Conservation (phyloP, 768 basidiomycete species). For the Trametes punicea region DNA sequence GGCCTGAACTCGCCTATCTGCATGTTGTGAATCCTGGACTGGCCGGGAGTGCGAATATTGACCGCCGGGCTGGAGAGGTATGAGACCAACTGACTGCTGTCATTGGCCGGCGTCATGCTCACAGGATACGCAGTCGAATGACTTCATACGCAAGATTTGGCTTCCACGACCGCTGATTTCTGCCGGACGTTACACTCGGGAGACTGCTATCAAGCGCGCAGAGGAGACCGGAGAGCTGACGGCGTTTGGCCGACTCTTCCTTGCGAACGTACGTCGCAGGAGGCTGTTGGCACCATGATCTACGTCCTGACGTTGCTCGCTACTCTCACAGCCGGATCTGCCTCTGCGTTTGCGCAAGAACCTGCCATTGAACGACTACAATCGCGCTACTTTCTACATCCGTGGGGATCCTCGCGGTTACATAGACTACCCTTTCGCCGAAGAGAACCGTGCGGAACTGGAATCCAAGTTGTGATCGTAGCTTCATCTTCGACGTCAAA, state of each 20-base stretch:
- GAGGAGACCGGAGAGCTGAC: constrained; percentile 20
- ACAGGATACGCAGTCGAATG: constrained; percentile 5
- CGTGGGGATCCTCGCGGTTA: constrained; percentile 14
- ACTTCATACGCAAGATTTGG: constrained; percentile 22
- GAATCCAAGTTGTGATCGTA: too few relatives aligned
- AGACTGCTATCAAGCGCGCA: constrained; percentile 19
- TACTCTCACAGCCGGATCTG: background rate
- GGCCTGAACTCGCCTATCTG: constrained; percentile 41
- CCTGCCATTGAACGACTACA: constrained; percentile 2
- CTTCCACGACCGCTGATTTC: constrained; percentile 10
- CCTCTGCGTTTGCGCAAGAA: constrained; percentile 12
- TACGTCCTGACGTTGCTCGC: constrained; percentile 6
- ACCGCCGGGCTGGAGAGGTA: constrained; percentile 6
- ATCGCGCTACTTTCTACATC: constrained; percentile 4
- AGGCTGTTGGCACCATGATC: background rate
- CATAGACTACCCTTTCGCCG: constrained; percentile 21
- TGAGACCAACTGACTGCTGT: too few relatives aligned
- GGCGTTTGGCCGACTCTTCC: constrained; percentile 27
- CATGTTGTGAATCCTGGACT: constrained; percentile 32
- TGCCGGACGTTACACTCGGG: constrained; percentile 23
- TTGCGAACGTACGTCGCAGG: constrained; percentile 27
- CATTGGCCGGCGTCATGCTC: too few relatives aligned
- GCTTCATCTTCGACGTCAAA: too few relatives aligned
- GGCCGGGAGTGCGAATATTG: background rate
- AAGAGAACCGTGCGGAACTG: constrained; percentile 1